Evolutionary conservation across 2,329 filamentous ascomycete species (phyloP).

Genomic region (Hyphodiscus sp.): DNA sequence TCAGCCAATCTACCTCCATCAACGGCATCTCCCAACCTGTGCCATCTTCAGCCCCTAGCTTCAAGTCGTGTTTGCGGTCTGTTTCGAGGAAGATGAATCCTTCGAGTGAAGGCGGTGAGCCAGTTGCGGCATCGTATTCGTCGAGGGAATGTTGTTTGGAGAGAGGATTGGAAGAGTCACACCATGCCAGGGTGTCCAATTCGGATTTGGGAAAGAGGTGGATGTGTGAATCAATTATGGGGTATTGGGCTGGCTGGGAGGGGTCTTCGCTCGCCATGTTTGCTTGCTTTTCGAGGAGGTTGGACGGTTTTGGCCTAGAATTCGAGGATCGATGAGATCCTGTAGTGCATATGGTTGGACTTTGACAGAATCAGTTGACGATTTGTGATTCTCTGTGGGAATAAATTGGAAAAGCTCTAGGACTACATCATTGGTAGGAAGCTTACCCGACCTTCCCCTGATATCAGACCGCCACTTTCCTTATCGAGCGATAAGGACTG

Average conservation of each 20-base stretch:
- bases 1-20: slow-evolving; percentile 64
- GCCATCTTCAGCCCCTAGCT: slow-evolving; percentile 38
- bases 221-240: slow-evolving; percentile 84
- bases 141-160: slow-evolving; percentile 25
- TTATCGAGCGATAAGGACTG: not conserved
- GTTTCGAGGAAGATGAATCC: slow-evolving; percentile 82
- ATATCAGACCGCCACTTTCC: not conserved
- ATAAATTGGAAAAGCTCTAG: not conserved
- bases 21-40: slow-evolving; percentile 63
- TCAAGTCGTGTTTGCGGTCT: slow-evolving; percentile 61
- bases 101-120: slow-evolving; percentile 38
- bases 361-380: not conserved
- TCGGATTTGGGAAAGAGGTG: slow-evolving; percentile 75
- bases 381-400: not conserved
- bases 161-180: slow-evolving; percentile 49
- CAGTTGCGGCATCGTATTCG: slow-evolving; percentile 26
- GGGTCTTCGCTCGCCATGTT: not conserved
- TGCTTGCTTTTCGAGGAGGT: not conserved
- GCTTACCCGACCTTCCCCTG: not conserved
- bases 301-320: not conserved
- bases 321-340: not conserved
- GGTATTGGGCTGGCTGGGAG: slow-evolving; percentile 23
- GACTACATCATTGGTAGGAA: not conserved
- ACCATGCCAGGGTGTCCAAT: slow-evolving; percentile 63
- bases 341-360: not conserved